Base-by-base conservation (phyloP, 1,139 yeast genomes). In the Geotrichum bryndzae region DNA sequence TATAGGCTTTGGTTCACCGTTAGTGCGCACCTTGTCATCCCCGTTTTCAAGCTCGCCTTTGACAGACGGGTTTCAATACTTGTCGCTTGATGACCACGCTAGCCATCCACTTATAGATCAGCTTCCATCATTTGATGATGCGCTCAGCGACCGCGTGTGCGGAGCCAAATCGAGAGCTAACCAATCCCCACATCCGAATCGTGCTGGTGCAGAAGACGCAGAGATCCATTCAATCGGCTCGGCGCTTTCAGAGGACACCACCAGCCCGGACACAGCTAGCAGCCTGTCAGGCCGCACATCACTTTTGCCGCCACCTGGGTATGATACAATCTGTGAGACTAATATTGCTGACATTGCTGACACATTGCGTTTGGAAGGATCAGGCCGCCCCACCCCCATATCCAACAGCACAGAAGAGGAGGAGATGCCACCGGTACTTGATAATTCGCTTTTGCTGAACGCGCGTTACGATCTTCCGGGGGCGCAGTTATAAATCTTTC, bases 51-150 rank as follows among this genome's bases (percentile, higher is more conserved):
- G 6, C 10, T 50, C 58, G 2, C 58, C 58, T 3, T 31, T 46
- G 7, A 18, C 51, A 7, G 58, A 56, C 10, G 48, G 54, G 18
- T 31, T 56, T 8, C 38, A 51, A 7, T 45, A n/a, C 22, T 7
- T 55, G 53, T 31, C 53, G 5, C 35, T 56, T 11, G 54, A 57
- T 4, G 62, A 62, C 8, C 46, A 41, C 22, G n/a, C 46, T 15
- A 41, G n/a, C 46, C 46, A 41, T n/a, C 53, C 59, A 18, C 52
- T 52, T 33, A 48, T 56, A 45, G 51, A 54, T 7, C 58, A 58
- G 46, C 69, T 71, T 29, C 75, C 76, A 6, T 63, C 75, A 7
- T 73, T 73, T 64, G 73, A 69, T 56, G 73, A 70, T 57, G 72
- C 52, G 6, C 58, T 56, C 13, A 59, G 51, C 56, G 38, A 50